Evolutionary conservation across 1,284 basidiomycete species (phyloP), one percentile per base, ranked within the genome.

Genomic region (Farysia itapuensis): DNA sequence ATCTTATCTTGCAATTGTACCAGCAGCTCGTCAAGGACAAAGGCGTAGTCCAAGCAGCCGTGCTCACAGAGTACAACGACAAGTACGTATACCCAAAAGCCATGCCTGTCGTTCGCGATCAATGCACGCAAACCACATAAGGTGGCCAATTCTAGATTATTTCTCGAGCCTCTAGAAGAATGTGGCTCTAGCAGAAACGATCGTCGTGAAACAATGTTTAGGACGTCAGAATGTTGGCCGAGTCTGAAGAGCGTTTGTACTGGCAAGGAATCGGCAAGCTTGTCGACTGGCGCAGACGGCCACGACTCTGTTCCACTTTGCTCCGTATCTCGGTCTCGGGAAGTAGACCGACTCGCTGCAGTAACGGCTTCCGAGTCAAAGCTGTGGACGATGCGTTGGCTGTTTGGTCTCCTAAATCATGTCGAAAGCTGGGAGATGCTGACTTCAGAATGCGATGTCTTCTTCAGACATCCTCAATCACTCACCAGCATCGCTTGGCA

Each of bases 401-500:
- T 3, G 21, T 18, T 2, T 9, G 11, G 1, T 21, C 23, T n/a
- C 49, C 49, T 21, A 40, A 35, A 18, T 59, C 56, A 42, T 59
- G 56, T 7, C 41, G 45, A 42, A 48, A 59, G 45, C 54, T 58
- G n/a, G n/a, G n/a, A n/a, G n/a, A n/a, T n/a, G n/a, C n/a, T n/a
- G n/a, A n/a, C n/a, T n/a, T n/a, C n/a, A n/a, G n/a, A 25, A n/a
- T 15, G 8, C 13, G 32, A 22, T 15, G 25, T n/a, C 7, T 16
- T 33, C 19, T 16, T n/a, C 18, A 15, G n/a, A 11, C 6, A 9
- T 25, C 20, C 11, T 9, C 26, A n/a, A 28, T 11, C 16, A 48
- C 58, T 47, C 39, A 61, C 58, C 59, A 63, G 50, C 69, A 78
- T 30, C 89, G 81, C 77, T 89, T 89, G 39, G 89, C 90, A 67